A percentile compares a stretch with the other conserved stretches of the same genome.
Evolutionary conservation across 495 filamentous ascomycete genomes (phyloP).

Genomic region (Xylaria venustula): DNA sequence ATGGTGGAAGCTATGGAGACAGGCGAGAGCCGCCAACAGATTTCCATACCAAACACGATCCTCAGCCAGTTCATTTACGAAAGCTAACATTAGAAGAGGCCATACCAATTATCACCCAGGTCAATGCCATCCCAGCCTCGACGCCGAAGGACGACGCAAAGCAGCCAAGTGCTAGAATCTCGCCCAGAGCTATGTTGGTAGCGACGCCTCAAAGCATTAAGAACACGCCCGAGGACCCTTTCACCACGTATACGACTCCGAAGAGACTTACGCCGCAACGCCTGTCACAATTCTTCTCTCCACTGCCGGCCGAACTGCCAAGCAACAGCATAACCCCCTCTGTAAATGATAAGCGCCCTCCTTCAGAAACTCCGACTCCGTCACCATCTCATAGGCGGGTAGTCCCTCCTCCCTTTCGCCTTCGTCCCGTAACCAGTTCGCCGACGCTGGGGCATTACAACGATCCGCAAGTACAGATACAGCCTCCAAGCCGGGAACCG

Average conservation of each 20-base stretch:
- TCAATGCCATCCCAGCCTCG: neutral
- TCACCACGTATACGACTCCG: conserved; percentile 8
- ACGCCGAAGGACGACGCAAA: neutral
- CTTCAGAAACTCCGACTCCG: conserved; percentile 19
- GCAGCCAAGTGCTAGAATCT: neutral
- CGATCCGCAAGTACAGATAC: neutral
- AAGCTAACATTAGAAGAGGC: neutral
- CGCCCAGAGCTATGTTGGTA: neutral
- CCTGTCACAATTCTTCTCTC: conserved; percentile 26
- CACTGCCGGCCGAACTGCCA: conserved; percentile 11
- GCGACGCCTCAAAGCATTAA: neutral
- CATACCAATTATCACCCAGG: neutral
- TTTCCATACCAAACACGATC: neutral
- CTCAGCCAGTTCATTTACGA: neutral
- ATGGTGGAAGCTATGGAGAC: neutral
- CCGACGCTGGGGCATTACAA: neutral
- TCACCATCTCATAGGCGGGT: conserved; percentile 15
- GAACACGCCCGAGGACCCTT: conserved; percentile 19
- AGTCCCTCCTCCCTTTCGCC: conserved; percentile 17
- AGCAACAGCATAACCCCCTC: neutral
- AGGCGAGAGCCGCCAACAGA: neutral
- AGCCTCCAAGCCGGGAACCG: conserved; percentile 12
- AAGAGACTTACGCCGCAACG: conserved; percentile 19
- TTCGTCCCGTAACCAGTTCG: conserved; percentile 14
- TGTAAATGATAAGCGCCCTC: neutral